Conservation (phyloP, 192 early-diverging fungal genomes). For the Coemansia sp. region DNA sequence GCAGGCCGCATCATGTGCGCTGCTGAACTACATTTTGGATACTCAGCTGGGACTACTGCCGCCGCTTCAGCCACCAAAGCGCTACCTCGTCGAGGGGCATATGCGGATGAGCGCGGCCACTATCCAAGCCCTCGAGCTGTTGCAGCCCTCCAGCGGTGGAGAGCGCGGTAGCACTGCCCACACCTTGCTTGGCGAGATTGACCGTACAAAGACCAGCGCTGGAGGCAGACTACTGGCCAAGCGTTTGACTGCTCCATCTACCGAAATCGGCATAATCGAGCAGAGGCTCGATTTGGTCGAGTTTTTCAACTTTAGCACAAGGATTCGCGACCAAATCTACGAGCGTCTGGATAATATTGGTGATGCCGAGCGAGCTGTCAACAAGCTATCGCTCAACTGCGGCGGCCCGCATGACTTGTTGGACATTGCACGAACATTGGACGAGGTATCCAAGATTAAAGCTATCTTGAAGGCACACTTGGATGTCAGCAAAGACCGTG, state of each 20-base stretch:
- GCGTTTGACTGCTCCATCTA: slow-evolving; percentile 72
- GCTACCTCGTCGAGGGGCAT: slow-evolving; percentile 55
- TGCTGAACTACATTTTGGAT: slow-evolving; percentile 70
- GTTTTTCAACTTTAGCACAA: slow-evolving; percentile 59
- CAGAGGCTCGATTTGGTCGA: slow-evolving; percentile 71
- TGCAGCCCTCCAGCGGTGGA: slow-evolving; percentile 54
- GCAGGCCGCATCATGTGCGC: slow-evolving; percentile 32
- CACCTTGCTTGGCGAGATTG: slow-evolving; percentile 69
- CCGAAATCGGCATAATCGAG: slow-evolving; percentile 62
- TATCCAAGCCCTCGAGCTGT: slow-evolving; percentile 74
- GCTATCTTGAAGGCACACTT: slow-evolving; percentile 35
- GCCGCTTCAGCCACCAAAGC: slow-evolving; percentile 62
- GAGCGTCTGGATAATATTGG: slow-evolving; percentile 60
- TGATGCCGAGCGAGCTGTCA: slow-evolving; percentile 68
- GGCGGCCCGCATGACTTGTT: slow-evolving; percentile 64
- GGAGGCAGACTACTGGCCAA: slow-evolving; percentile 71
- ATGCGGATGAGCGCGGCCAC: slow-evolving; percentile 82
- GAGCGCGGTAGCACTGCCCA: slow-evolving; percentile 51
- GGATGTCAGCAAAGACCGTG: background rate
- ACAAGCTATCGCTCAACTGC: slow-evolving; percentile 66
- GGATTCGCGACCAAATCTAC: slow-evolving; percentile 47
- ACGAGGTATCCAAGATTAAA: slow-evolving; percentile 53
- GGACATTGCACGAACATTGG: slow-evolving; percentile 59
- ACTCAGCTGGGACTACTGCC: slow-evolving; percentile 68
- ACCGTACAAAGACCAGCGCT: slow-evolving; percentile 75